phyloP scores from a whole-genome alignment of 345 rosid species.

The Eucalyptus lansdowneana region DNA sequence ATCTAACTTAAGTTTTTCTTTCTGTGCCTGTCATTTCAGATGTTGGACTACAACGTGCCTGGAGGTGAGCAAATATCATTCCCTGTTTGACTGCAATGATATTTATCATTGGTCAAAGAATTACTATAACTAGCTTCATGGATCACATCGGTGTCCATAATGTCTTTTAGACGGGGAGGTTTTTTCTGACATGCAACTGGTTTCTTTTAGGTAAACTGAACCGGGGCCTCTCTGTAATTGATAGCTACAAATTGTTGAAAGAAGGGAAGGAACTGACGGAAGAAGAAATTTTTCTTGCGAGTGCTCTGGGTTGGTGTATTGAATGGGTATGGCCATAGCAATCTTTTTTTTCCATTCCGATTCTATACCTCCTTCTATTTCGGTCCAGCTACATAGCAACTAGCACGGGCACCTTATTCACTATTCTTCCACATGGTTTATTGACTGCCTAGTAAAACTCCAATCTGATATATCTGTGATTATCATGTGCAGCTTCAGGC shows the following conservation, averaged over 20 bases:
- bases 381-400: background rate
- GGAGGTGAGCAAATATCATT: constrained; percentile 43
- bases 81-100: background rate
- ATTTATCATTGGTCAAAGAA: background rate
- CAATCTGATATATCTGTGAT: background rate
- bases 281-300: constrained; percentile 52
- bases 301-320: constrained; percentile 84
- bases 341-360: background rate
- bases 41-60: constrained; percentile 86
- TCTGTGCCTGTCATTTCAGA: constrained; percentile 18
- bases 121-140: background rate
- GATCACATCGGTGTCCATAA: background rate
- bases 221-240: constrained; percentile 86
- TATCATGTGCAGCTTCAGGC: constrained; percentile 61
- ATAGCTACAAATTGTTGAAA: constrained; percentile 60
- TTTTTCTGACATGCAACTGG: background rate
- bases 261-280: constrained; percentile 52
- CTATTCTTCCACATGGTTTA: background rate
- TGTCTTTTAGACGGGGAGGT: background rate
- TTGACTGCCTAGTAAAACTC: background rate
- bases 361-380: background rate
- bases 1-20: background rate
- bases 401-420: background rate
- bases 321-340: constrained; percentile 55
- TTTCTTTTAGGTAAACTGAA: constrained; percentile 66